Percentiles rank a stretch among this genome's conserved stretches.
phyloP scores from a whole-genome alignment of 1,284 basidiomycete species.

The Termitomyces sp. region DNA sequence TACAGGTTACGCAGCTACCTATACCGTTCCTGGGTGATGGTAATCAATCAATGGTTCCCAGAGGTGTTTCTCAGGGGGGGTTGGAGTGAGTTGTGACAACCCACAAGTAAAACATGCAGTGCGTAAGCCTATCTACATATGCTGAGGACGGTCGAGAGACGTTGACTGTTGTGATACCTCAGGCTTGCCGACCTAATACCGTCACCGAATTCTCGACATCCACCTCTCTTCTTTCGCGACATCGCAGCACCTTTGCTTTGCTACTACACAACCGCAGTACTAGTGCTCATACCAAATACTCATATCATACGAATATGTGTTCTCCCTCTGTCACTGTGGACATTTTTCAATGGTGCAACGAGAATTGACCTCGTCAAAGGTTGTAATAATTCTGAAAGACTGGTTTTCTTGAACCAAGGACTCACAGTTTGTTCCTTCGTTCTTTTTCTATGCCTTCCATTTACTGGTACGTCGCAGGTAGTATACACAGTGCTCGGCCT shows the following conservation, averaged over 20 bases:
- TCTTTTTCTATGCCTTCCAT: neutral
- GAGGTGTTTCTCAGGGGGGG: neutral
- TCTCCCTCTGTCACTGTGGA: constrained; percentile 37
- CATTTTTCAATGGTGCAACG: constrained; percentile 35
- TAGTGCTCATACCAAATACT: constrained; percentile 42
- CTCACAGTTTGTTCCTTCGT: constrained; percentile 27
- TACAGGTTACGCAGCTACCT: no score
- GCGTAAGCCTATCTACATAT: neutral
- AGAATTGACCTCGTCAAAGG: constrained; percentile 35
- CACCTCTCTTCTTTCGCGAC: constrained; percentile 27
- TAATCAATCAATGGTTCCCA: neutral
- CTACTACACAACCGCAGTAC: constrained; percentile 42
- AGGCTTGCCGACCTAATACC: constrained; percentile 26
- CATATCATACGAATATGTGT: constrained; percentile 36
- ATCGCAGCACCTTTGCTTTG: constrained; percentile 35
- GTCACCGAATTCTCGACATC: constrained; percentile 23
- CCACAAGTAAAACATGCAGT: constrained; percentile 16
- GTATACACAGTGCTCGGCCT: constrained; percentile 26
- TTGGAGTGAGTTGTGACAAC: constrained; percentile 4
- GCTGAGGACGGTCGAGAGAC: neutral
- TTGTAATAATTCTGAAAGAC: constrained; percentile 24
- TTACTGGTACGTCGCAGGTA: constrained; percentile 22
- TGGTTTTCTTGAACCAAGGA: constrained; percentile 33
- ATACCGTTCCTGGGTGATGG: neutral
- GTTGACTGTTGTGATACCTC: neutral